Base-by-base conservation (phyloP, 257 asterid genomes). In the Paraleonurus japonicus region DNA sequence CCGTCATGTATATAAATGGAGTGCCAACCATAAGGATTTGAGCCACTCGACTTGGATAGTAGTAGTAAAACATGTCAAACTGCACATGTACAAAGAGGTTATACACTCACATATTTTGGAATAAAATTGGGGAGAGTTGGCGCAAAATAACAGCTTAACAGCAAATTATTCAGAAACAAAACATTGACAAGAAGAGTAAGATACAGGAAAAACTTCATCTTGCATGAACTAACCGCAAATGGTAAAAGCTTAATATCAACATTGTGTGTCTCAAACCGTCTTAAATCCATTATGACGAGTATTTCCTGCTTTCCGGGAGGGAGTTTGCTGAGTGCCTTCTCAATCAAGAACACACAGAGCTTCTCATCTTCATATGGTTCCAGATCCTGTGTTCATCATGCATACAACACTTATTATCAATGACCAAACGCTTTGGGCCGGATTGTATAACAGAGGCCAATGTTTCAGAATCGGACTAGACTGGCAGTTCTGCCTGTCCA, bases 21-120 rank as follows among this genome's bases (percentile, higher is more conserved):
- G 96, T 88, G 15, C 85, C 97, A 55, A 91, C 87, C 20, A 91
- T 80, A 22, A 89, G 87, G 55, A 89, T 89, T 78, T 89, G 79
- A n/a, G 90, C 71, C 81, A 89, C 20, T 70, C 97, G 86, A 71
- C 76, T 78, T 6, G 97, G 97, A 71, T 91, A 89, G 82, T 91
- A 87, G 79, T 73, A 75, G 82, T 91, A 89, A 80, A 91, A 86
- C 1, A 86, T 79, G 22, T 91, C 96, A 74, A 91, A 91, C 97
- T 90, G 88, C 81, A 75, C 19, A 61, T 0, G 7, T 51, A 55
- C 32, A 53, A 47, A n/a, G 9, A 57, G 35, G 7, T 54, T 54
- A 7, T 51, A 37, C 3, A 19, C n/a, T n/a, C n/a, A n/a, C n/a
- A n/a, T n/a, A n/a, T n/a, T n/a, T n/a, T n/a, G n/a, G n/a, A n/a